Base-by-base conservation (phyloP, 345 rosid genomes). In the Aegle marmelos region DNA sequence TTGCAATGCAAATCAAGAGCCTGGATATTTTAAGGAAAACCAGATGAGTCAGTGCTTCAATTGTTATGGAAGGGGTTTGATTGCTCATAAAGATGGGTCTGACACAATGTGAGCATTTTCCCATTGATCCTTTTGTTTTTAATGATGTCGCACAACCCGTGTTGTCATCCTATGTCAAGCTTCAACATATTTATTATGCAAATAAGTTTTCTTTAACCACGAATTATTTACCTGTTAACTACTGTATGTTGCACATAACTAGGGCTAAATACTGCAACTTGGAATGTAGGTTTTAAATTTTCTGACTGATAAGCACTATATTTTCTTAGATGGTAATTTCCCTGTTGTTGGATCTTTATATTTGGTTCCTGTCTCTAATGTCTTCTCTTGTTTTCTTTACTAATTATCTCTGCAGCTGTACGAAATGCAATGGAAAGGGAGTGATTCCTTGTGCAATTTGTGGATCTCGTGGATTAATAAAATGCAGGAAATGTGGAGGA, bases 61-160 rank as follows among this genome's bases (percentile, higher is more conserved):
- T 73, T 95, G 97, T 86, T 73, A 89, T 72, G 99, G 98, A 70
- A 92, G 98, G 87, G 99, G 99, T 81, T 89, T 96, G 73, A 83
- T 91, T 82, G 99, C 98, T 80, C 99, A 87, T 82, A 89, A 80
- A 87, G 98, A 94, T 83, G 99, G 97, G 79, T 96, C 98, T 33
- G 98, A 96, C 90, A 79, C 99, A 48, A 83, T 78, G 98, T 94
- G 81, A 86, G 87, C 79, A 74, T 70, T 79, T 74, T 75, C 24
- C 11, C 57, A 76, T 70, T 31, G 2, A 21, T 69, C 57, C 33
- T 70, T 56, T 54, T 54, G 31, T 30, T 61, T 64, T 13, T 39
- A 11, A 14, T 34, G 31, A 54, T 3, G n/a, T 13, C 28, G 13
- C 34, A 78, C 64, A 24, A 9, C 73, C 10, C 37, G 21, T 21